Conservation (phyloP, 2,329 filamentous ascomycete species). For the Ophiocordyceps camponoti-floridani region DNA sequence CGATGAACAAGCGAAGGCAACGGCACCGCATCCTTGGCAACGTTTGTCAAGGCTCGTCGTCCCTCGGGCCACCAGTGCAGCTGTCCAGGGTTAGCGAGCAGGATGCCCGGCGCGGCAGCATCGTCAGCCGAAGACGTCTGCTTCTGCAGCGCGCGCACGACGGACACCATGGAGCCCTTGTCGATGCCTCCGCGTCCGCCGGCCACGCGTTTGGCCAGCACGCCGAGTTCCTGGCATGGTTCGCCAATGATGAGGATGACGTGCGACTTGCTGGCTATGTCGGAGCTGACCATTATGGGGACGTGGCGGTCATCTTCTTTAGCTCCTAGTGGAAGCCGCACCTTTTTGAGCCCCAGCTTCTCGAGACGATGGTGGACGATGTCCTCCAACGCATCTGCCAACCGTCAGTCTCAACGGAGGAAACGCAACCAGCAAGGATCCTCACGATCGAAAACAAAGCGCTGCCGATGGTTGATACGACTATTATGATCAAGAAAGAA, state of each 20-base stretch:
- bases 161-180: slow-evolving; percentile 49
- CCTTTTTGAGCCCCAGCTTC: slow-evolving; percentile 36
- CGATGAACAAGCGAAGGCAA: slow-evolving; percentile 44
- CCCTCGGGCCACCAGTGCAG: slow-evolving; percentile 56
- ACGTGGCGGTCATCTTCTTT: slow-evolving; percentile 35
- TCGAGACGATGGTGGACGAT: slow-evolving; percentile 46
- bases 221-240: slow-evolving; percentile 49
- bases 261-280: slow-evolving; percentile 34
- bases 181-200: slow-evolving; percentile 47
- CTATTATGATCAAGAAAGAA: slow-evolving; percentile 56
- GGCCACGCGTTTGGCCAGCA: slow-evolving; percentile 53
- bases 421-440: neutral
- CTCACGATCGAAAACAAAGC: slow-evolving; percentile 54
- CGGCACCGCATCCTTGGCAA: slow-evolving; percentile 38
- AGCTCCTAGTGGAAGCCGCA: slow-evolving; percentile 42
- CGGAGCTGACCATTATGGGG: slow-evolving; percentile 41
- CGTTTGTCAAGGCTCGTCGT: slow-evolving; percentile 38
- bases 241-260: slow-evolving; percentile 64
- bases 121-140: slow-evolving; percentile 13
- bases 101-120: slow-evolving; percentile 32
- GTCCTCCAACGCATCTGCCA: slow-evolving; percentile 39
- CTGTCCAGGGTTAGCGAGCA: slow-evolving; percentile 66
- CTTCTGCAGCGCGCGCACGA: slow-evolving; percentile 30
- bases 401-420: neutral
- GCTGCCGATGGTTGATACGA: slow-evolving; percentile 61